A percentile compares a stretch with the other conserved stretches of the same genome.
These are phyloP conservation scores for Populus simonii DNA, from an alignment of 345 rosid species.

Conservation along the genomic window DNA sequence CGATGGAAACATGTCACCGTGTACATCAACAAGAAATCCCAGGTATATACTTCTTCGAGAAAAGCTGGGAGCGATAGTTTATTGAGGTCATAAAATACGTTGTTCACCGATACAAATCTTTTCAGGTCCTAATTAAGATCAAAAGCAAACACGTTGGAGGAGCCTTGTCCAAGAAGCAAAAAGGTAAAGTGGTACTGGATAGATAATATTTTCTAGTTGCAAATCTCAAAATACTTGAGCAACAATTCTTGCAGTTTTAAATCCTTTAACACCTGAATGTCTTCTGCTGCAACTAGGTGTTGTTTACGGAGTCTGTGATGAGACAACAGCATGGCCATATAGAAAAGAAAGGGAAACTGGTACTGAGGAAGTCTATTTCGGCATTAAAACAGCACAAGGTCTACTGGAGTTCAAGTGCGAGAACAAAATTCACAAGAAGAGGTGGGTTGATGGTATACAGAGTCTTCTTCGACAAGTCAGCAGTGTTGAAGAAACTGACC, in stretches of 20 bases:
- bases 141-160: constrained; percentile 92
- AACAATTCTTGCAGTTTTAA: background rate
- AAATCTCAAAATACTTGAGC: background rate
- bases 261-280: background rate
- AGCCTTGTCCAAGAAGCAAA: constrained; percentile 84
- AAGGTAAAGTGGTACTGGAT: constrained; percentile 34
- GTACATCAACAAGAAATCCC: constrained; percentile 72
- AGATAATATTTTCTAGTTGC: background rate
- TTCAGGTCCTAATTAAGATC: constrained; percentile 66
- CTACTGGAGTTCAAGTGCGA: constrained; percentile 89
- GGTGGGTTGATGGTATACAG: constrained; percentile 77
- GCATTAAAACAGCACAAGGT: constrained; percentile 90
- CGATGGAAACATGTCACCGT: constrained; percentile 59
- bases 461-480: constrained; percentile 66
- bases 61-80: background rate
- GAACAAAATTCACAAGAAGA: constrained; percentile 75
- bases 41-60: constrained; percentile 38
- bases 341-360: constrained; percentile 66
- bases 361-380: constrained; percentile 73
- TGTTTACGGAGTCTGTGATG: constrained; percentile 79
- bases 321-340: constrained; percentile 81
- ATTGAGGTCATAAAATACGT: background rate
- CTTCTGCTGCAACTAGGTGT: constrained; percentile 40
- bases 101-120: background rate
- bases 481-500: constrained; percentile 45